These are phyloP conservation scores for Umbellularia californica DNA, from an alignment of 164 flowering plant species.

Conservation along the genomic window DNA sequence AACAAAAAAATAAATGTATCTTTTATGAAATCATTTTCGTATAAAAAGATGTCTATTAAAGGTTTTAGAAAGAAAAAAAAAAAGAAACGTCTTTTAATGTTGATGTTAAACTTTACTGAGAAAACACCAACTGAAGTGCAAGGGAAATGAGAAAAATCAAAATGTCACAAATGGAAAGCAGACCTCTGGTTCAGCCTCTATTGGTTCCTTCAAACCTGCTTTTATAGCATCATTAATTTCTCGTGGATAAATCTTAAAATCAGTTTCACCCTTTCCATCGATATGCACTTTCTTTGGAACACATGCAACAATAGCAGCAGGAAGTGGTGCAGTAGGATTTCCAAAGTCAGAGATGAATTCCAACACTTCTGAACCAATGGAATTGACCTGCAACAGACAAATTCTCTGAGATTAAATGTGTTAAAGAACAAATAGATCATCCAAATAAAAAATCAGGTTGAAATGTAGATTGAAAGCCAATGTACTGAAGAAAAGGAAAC, in stretches of 20 bases:
- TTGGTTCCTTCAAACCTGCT: slow-evolving; percentile 74
- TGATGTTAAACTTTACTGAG: too few species aligned
- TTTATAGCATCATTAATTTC: slow-evolving; percentile 79
- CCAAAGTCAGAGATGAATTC: slow-evolving; percentile 93
- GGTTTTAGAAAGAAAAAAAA: too few species aligned
- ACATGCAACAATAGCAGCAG: slow-evolving; percentile 98
- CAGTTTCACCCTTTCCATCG: slow-evolving; percentile 82
- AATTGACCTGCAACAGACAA: slow-evolving; percentile 57
- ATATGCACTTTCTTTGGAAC: slow-evolving; percentile 83
- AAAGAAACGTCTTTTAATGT: too few species aligned
- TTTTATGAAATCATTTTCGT: too few species aligned
- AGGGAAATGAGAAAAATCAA: too few species aligned
- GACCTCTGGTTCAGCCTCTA: slow-evolving; percentile 95
- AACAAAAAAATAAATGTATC: neutral
- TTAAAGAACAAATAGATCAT: neutral
- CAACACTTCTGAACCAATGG: slow-evolving; percentile 73
- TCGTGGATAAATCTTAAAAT: slow-evolving; percentile 61
- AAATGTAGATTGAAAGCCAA: neutral
- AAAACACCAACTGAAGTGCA: too few species aligned
- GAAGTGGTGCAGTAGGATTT: slow-evolving; percentile 74
- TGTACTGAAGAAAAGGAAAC: neutral
- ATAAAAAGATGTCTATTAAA: too few species aligned
- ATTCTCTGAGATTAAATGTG: neutral
- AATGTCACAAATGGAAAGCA: neutral
- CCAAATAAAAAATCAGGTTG: neutral